phyloP scores from a whole-genome alignment of 2,329 filamentous ascomycete species.

The Aspergillus sp. region DNA sequence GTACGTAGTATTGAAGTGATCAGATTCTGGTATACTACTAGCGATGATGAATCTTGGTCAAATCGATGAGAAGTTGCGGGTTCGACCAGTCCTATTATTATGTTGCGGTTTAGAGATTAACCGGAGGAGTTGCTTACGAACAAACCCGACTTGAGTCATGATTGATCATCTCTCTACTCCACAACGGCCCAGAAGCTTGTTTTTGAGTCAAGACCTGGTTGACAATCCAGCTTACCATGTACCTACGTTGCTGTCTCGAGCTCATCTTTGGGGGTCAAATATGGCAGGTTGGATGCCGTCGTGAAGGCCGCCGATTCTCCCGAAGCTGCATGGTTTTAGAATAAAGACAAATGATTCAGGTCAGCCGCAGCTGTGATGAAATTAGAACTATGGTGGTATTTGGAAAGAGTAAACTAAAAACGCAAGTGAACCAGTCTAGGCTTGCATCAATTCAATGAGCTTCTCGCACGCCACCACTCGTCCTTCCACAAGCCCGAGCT shows the following conservation, averaged over 20 bases:
- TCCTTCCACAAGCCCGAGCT: constrained; percentile 16
- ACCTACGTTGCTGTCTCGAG: background rate
- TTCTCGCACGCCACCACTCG: constrained; percentile 24
- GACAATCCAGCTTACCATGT: background rate
- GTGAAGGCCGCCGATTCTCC: background rate
- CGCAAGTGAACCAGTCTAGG: background rate
- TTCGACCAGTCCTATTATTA: background rate
- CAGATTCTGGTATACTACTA: background rate
- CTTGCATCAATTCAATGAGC: constrained; percentile 11
- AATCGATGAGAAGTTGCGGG: background rate
- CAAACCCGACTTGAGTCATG: constrained; percentile 2
- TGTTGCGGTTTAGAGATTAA: constrained; percentile 3
- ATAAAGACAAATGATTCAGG: background rate
- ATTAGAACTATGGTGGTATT: background rate
- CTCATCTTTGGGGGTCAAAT: background rate
- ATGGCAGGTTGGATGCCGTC: background rate
- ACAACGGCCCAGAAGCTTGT: background rate
- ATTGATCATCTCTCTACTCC: background rate
- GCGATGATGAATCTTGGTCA: background rate
- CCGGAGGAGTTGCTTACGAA: constrained; percentile 4
- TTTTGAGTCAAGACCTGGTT: background rate
- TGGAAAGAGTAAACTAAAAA: background rate
- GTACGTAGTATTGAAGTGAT: background rate
- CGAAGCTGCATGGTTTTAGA: background rate
- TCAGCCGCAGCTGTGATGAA: background rate